Evolutionary conservation across 345 rosid species (phyloP), one percentile per base, ranked within the genome.

Genomic region (Moricandia arvensis): DNA sequence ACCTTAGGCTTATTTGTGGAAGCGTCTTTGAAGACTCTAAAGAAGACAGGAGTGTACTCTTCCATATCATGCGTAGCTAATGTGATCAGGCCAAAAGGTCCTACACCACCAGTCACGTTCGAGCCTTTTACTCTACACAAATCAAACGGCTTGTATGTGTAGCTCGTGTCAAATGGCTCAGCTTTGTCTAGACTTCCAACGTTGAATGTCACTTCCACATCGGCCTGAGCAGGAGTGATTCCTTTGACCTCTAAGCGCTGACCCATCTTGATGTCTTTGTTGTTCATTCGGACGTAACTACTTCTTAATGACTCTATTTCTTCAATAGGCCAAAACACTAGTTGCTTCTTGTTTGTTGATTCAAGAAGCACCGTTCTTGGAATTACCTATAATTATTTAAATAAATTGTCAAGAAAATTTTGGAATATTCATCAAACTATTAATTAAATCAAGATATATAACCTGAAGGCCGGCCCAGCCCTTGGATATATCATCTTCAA

Each of bases 381-480:
- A 79, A 94, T 87, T 3, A 80, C 11, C 79, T 75, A 11, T 33
- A 17, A 1, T 49, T 47, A 66, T 35, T 30, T 29, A 15, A 3
- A 15, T 31, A 0, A 9, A 18, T 5, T 59, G 37, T 30, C 35
- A 16, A 9, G 1, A 35, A 62, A 18, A 17, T 4, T 0, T 15
- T 4, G 11, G 1, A 21, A 54, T 16, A 18, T 4, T 8, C 8
- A 38, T 63, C 1, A 61, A 57, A 26, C 4, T 26, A 54, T 53
- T 1, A 12, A 1, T 38, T 64, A 11, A 11, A 37, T 12, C 27
- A 49, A 47, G 4, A 51, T n/a, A 5, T 33, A 63, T 8, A 33
- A 90, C 96, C 93, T 89, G 97, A 72, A 93, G 59, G 67, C 98
- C 96, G 4, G 97, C 89, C 98, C 98, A 91, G 3, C 94, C 94